A percentile compares a stretch with the other conserved stretches of the same genome.
Conservation (phyloP, 345 rosid species). For the Physaria fendleri region DNA sequence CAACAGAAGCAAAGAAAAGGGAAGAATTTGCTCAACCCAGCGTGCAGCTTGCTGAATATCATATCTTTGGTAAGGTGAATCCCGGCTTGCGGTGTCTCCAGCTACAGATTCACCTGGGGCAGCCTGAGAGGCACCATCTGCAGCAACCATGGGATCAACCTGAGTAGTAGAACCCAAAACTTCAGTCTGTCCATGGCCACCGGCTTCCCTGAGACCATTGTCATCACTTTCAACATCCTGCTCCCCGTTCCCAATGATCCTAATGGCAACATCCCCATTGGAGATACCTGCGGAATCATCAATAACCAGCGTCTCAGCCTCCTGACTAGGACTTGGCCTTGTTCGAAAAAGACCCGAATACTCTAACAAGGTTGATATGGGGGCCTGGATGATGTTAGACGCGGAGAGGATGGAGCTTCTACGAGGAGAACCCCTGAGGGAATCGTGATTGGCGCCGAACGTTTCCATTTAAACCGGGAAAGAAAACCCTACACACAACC, state of each 20-base stretch:
- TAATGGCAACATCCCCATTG: constrained; percentile 84
- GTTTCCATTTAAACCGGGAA: constrained; percentile 63
- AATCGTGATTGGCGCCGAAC: constrained; percentile 54
- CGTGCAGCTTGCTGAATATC: constrained; percentile 99
- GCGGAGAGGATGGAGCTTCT: constrained; percentile 66
- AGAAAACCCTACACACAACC: constrained; percentile 48
- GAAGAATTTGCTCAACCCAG: constrained; percentile 97
- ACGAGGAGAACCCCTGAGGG: constrained; percentile 59
- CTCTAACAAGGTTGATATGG: constrained; percentile 79
- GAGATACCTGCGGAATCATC: constrained; percentile 42
- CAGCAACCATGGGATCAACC: constrained; percentile 32
- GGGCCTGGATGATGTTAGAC: constrained; percentile 83
- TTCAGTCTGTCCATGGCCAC: constrained; percentile 29
- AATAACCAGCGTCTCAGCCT: constrained; percentile 41
- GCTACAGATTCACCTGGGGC: constrained; percentile 42
- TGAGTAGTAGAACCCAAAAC: constrained; percentile 35
- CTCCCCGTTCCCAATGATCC: constrained; percentile 86
- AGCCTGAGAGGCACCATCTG: constrained; percentile 44
- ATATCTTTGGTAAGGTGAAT: constrained; percentile 93
- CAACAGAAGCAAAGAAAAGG: constrained; percentile 92
- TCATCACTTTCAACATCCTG: constrained; percentile 51
- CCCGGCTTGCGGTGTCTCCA: constrained; percentile 56
- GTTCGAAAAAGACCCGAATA: constrained; percentile 83
- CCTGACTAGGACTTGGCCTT: constrained; percentile 45
- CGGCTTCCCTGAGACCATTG: constrained; percentile 41